Base-by-base conservation (phyloP, 345 rosid genomes). In the Populus deltoides region DNA sequence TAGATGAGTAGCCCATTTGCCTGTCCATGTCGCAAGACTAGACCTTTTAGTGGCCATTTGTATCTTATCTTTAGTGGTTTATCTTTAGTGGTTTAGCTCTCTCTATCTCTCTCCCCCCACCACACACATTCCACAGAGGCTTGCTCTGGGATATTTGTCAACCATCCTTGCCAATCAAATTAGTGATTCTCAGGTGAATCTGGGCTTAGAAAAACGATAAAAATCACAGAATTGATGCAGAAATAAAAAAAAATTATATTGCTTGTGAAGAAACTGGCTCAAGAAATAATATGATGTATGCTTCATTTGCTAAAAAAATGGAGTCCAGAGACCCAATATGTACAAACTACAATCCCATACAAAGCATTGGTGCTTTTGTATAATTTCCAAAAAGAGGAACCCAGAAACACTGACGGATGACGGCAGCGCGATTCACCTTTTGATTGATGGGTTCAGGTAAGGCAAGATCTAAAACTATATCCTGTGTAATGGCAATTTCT, bases 401-500 rank as follows among this genome's bases (percentile, higher is more conserved):
- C 73, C 68, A 47, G 69, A 73, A 36, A 73, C 27, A 27, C 33
- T 66, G 65, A 61, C 20, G 35, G 35, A 71, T 66, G 66, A 25
- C 51, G 41, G 75, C 69, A 78, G 17, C 61, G 57, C 31, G 49
- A 57, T 77, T 38, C 78, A 72, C 75, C 72, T 74, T 67, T 24
- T 80, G 68, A 41, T 77, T 80, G 68, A 41, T 77, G 78, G 45
- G 62, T 75, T 70, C 74, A 33, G 10, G 63, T 68, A 65, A 78
- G 67, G 70, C 16, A 80, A 71, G 31, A 24, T 78, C 68, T 69
- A 62, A 70, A 65, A 68, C 79, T 72, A 55, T 25, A 11, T 70
- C 78, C 36, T 69, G 27, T 45, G 43, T 78, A 80, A 49, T 9
- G 69, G 68, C 57, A 62, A 80, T 63, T 72, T 62, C 70, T 11